phyloP scores from a whole-genome alignment of 2,329 filamentous ascomycete genomes.

The Conoideocrella luteorostrata region DNA sequence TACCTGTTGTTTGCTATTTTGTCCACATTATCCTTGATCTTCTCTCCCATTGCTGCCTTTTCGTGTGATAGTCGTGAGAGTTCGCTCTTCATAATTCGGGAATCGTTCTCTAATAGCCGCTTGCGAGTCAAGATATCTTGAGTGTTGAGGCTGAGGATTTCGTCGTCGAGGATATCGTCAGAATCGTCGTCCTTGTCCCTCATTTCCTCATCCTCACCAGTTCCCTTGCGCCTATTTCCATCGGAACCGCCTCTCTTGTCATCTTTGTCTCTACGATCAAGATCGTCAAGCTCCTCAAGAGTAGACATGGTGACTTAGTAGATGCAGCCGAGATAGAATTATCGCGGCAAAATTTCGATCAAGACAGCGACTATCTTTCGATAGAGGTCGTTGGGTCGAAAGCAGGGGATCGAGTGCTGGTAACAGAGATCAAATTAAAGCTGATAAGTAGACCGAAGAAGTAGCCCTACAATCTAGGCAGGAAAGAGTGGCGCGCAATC shows the following conservation, averaged over 20 bases:
- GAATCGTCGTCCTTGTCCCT: conserved; percentile 70
- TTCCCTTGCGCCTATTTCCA: conserved; percentile 36
- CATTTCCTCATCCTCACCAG: conserved; percentile 81
- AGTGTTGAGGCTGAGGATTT: conserved; percentile 89
- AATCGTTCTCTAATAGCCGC: conserved; percentile 92
- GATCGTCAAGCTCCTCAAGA: conserved; percentile 84
- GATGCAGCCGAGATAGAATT: background rate
- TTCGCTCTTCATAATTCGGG: conserved; percentile 98
- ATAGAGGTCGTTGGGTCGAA: too few relatives aligned
- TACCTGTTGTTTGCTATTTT: conserved; percentile 99
- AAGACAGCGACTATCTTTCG: too few relatives aligned
- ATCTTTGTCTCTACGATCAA: conserved; percentile 74
- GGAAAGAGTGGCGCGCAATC: conserved; percentile 18
- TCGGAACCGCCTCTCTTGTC: conserved; percentile 45
- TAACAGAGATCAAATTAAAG: background rate
- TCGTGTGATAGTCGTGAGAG: conserved; percentile 90
- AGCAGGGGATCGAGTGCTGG: too few relatives aligned
- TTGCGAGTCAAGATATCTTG: conserved; percentile 88
- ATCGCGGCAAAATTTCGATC: too few relatives aligned
- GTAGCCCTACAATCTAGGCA: conserved; percentile 11
- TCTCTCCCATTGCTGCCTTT: conserved; percentile 92
- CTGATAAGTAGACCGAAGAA: background rate
- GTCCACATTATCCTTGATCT: conserved; percentile 98
- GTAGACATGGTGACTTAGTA: conserved; percentile 62
- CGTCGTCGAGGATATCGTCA: conserved; percentile 82